Evolutionary conservation across 2,329 filamentous ascomycete species (phyloP), one percentile per base, ranked within the genome.

Genomic region (Tolypocladium ovalisporum): DNA sequence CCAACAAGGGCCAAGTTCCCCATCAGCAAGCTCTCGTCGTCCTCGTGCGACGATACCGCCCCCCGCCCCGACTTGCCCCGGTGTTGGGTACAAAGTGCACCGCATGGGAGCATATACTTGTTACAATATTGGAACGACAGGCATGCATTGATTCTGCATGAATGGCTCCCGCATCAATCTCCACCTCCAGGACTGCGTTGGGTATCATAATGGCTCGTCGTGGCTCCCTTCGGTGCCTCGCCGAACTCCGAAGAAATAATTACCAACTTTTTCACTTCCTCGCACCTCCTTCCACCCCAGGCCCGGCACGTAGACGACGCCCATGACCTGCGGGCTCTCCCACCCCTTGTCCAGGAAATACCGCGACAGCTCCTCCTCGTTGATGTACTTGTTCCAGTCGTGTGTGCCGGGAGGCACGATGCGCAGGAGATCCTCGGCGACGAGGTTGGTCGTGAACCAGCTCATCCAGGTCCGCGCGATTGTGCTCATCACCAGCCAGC

Each of bases 381-480:
- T 94, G 63, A 99, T 86, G 74, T 97, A 99, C 76, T 97, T 96
- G 61, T 80, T 79, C 94, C 94, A 99, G 71, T 97, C 91, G 74
- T 99, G 94, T 52, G 94, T 99, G 1, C 94, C 94, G 62, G 82
- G 83, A 12, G 94, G 94, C 57, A 99, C 94, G 60, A 97, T 90
- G 6, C 89, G 79, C 69, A 96, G 66, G 58, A 97, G 69, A 74
- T 94, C 89, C 75, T 99, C 94, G 0, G 94, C 94, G 61, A 96
- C 80, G 29, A 97, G 76, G 66, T 96, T 96, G 3, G 95, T 99
- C 15, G 93, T 91, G 52, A 97, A 73, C 87, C 90, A 99, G 64
- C 89, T 94, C 60, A 84, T 84, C 81, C 89, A 89, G 1, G 90
- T 96, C 61, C 94, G 80, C 54, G 94, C 89, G 68, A 99, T 97